These are phyloP conservation scores for Sophora flavescens DNA, from an alignment of 306 rosid genomes.

Conservation along the genomic window DNA sequence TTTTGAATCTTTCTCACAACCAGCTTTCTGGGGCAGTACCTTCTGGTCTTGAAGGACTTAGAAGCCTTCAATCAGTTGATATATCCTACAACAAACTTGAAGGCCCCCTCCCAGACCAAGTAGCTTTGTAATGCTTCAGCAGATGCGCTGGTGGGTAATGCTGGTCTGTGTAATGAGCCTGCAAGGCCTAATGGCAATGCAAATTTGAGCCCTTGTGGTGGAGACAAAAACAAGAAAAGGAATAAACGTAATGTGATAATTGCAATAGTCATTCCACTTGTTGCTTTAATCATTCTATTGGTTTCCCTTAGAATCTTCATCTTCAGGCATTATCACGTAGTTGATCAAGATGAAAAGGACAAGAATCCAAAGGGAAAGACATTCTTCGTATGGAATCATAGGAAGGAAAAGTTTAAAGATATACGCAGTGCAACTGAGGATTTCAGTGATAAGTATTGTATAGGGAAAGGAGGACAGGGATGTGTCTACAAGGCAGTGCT, in stretches of 20 bases:
- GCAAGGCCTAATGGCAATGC: slow-evolving; percentile 16
- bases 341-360: slow-evolving; percentile 20
- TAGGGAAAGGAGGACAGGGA: slow-evolving; percentile 49
- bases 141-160: slow-evolving; percentile 27
- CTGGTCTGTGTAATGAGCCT: slow-evolving; percentile 16
- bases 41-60: slow-evolving; percentile 19
- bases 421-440: slow-evolving; percentile 35
- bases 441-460: slow-evolving; percentile 42
- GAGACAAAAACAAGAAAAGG: background rate
- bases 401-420: slow-evolving; percentile 22
- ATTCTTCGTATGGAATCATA: slow-evolving; percentile 39
- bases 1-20: slow-evolving; percentile 50
- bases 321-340: background rate
- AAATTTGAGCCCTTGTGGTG: slow-evolving; percentile 37
- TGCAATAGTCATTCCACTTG: slow-evolving; percentile 41
- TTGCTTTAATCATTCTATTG: slow-evolving; percentile 28
- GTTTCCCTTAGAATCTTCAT: slow-evolving; percentile 32
- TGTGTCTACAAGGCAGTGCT: slow-evolving; percentile 48
- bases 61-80: slow-evolving; percentile 44
- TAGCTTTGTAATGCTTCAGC: slow-evolving; percentile 32
- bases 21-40: slow-evolving; percentile 39
- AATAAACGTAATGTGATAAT: slow-evolving; percentile 34
- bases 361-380: background rate
- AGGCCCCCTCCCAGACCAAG: slow-evolving; percentile 43
- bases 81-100: slow-evolving; percentile 46